Percentiles rank a stretch among this genome's conserved stretches.
Conservation (phyloP, 2,329 filamentous ascomycete species). For the Kalaharituber pfeilii region DNA sequence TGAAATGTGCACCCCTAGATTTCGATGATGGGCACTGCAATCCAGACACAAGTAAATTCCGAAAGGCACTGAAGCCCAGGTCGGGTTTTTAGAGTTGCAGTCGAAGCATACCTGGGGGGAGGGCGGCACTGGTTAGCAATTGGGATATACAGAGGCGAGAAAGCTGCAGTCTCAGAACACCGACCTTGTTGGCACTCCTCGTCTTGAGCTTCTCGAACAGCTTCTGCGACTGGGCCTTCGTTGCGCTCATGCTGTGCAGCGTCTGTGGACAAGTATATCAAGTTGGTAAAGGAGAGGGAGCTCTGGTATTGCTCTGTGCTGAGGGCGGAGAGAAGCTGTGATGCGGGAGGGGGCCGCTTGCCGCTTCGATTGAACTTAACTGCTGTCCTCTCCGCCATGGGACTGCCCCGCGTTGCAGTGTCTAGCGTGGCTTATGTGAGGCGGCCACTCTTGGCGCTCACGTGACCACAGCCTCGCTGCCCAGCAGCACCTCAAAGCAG, state of each 20-base stretch:
- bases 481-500: background rate
- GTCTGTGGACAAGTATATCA: no score
- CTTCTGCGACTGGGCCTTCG: conserved; percentile 87
- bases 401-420: no score
- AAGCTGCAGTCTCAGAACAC: no score
- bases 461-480: background rate
- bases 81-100: conserved; percentile 92
- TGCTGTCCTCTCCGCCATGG: background rate
- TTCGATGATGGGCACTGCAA: conserved; percentile 91
- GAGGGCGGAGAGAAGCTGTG: no score
- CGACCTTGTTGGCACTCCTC: conserved; percentile 86
- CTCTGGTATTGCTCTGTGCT: background rate
- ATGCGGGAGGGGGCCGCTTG: background rate
- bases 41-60: conserved; percentile 97
- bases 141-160: no score
- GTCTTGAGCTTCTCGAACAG: conserved; percentile 95
- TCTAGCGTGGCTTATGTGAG: no score
- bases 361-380: background rate
- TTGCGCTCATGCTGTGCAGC: conserved; percentile 35
- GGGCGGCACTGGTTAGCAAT: no score
- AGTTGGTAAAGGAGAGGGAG: background rate
- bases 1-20: conserved; percentile 95
- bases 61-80: conserved; percentile 93
- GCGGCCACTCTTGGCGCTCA: background rate
- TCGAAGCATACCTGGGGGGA: conserved; percentile 84